A percentile compares a stretch with the other conserved stretches of the same genome.
Conservation (phyloP, 192 early-diverging fungal genomes). For the Backusella psychrophila region DNA sequence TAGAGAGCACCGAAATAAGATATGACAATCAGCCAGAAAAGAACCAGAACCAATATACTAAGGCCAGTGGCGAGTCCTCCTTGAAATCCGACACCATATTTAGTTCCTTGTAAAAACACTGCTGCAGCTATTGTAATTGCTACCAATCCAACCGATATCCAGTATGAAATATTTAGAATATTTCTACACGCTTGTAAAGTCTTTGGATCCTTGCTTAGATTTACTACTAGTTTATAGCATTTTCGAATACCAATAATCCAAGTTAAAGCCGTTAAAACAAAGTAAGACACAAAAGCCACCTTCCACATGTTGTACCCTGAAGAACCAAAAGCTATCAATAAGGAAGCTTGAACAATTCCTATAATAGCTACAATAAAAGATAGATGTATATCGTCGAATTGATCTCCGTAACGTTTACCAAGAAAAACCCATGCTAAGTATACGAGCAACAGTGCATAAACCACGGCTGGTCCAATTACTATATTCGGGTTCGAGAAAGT, state of each 20-base stretch:
- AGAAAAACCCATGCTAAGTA: not conserved
- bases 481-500: not conserved
- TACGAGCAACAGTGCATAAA: not conserved
- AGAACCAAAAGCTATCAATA: not conserved
- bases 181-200: not conserved
- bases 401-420: not conserved
- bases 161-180: not conserved
- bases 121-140: not conserved
- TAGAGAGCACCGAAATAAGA: not conserved
- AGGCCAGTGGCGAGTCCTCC: not conserved
- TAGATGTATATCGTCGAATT: not conserved
- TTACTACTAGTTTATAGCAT: not conserved
- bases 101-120: not conserved
- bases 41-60: not conserved
- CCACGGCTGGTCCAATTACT: not conserved
- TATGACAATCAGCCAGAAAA: not conserved
- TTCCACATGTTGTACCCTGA: not conserved
- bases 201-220: not conserved
- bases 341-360: not conserved
- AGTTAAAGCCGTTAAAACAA: not conserved
- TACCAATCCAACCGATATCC: not conserved
- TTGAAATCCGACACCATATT: not conserved
- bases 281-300: not conserved
- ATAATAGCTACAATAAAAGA: not conserved
- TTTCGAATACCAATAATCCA: not conserved